These are phyloP conservation scores for Arthrobotrys musiformis DNA, from an alignment of 2,329 filamentous ascomycete genomes.

Conservation along the genomic window DNA sequence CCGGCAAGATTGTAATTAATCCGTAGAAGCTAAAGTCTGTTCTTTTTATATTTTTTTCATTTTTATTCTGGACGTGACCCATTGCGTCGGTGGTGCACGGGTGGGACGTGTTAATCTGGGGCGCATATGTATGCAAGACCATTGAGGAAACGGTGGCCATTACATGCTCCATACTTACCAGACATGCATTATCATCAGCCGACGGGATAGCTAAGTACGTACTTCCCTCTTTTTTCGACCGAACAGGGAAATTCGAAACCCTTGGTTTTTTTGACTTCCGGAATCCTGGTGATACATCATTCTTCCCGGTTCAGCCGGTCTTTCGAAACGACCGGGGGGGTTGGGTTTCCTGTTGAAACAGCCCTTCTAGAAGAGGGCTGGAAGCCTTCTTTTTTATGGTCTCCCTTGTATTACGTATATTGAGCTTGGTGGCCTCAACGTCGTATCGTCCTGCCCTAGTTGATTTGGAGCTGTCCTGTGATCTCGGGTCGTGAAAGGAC, in stretches of 20 bases:
- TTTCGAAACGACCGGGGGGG: slow-evolving; percentile 18
- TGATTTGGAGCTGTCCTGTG: neutral
- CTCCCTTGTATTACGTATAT: slow-evolving; percentile 5
- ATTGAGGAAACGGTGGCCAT: slow-evolving; percentile 51
- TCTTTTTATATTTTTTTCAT: neutral
- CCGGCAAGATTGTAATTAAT: slow-evolving; percentile 20
- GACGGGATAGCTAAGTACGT: slow-evolving; percentile 38
- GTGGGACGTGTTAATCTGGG: slow-evolving; percentile 13
- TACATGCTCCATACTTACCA: too few species aligned
- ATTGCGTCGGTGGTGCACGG: neutral
- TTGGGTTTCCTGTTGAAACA: slow-evolving; percentile 28
- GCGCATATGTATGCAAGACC: slow-evolving; percentile 28
- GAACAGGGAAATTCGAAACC: slow-evolving; percentile 19
- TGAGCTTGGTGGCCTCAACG: slow-evolving; percentile 6
- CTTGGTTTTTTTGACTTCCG: slow-evolving; percentile 3
- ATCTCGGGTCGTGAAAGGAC: neutral
- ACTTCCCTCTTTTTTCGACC: slow-evolving; percentile 23
- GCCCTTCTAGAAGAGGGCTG: slow-evolving; percentile 36
- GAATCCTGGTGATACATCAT: slow-evolving; percentile 21
- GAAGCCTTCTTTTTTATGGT: too few species aligned
- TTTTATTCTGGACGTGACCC: neutral
- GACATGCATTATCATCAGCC: slow-evolving; percentile 45
- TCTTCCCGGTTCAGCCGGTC: slow-evolving; percentile 33
- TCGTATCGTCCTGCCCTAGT: slow-evolving; percentile 1
- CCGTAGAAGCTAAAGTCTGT: neutral